A percentile compares a stretch with the other conserved stretches of the same genome.
These are phyloP conservation scores for Colletotrichum tamarilloi DNA, from an alignment of 2,329 filamentous ascomycete species.

Conservation along the genomic window DNA sequence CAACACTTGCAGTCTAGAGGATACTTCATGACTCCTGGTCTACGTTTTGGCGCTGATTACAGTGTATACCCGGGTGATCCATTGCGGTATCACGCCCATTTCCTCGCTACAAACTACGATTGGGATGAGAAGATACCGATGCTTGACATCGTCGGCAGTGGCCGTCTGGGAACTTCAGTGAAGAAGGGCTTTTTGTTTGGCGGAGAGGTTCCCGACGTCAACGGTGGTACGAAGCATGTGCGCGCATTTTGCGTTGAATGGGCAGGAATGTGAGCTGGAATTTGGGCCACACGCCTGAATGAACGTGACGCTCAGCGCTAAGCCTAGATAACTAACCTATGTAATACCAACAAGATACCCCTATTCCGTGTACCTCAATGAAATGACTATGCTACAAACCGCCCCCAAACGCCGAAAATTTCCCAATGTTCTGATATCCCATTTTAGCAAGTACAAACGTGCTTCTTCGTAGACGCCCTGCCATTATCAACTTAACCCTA, in stretches of 20 bases:
- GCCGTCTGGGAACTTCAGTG: conserved; percentile 89
- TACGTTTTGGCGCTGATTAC: conserved; percentile 95
- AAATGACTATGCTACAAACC: background rate
- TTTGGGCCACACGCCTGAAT: background rate
- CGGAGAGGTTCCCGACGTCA: conserved; percentile 61
- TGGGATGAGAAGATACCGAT: conserved; percentile 91
- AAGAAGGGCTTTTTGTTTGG: conserved; percentile 96
- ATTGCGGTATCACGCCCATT: conserved; percentile 94
- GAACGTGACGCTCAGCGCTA: background rate
- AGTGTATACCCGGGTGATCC: conserved; percentile 96
- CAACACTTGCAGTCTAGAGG: conserved; percentile 80
- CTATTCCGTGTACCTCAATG: background rate
- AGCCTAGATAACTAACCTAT: background rate
- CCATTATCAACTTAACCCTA: background rate
- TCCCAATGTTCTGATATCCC: background rate
- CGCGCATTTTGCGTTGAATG: conserved; percentile 90
- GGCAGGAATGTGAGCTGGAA: conserved; percentile 80
- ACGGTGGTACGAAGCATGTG: conserved; percentile 55
- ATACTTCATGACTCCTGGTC: conserved; percentile 90
- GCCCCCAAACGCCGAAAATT: conserved; percentile 1
- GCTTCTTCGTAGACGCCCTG: background rate
- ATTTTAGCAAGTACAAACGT: background rate
- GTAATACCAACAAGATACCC: conserved; percentile 17
- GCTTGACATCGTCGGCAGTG: conserved; percentile 86
- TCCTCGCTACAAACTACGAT: conserved; percentile 83